Percentiles rank a stretch among this genome's conserved stretches.
These are phyloP conservation scores for Colletotrichum filicis DNA, from an alignment of 2,329 filamentous ascomycete species.

Conservation along the genomic window DNA sequence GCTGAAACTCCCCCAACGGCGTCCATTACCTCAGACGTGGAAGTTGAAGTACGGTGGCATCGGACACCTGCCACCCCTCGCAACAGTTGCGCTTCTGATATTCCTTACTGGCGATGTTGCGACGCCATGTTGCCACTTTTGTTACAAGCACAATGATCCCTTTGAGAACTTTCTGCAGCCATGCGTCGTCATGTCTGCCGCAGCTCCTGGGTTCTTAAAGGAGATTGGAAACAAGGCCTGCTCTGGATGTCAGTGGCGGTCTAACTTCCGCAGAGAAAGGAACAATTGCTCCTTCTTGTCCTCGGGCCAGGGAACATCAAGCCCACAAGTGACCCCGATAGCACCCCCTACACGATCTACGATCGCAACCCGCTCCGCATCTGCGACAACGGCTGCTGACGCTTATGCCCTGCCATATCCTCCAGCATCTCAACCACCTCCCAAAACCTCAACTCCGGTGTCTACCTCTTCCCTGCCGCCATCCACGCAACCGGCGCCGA, in stretches of 20 bases:
- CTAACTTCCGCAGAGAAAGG: conserved; percentile 37
- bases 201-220: conserved; percentile 36
- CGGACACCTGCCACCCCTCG: background rate
- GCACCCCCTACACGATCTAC: background rate
- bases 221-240: conserved; percentile 40
- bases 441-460: background rate
- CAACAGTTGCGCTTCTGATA: conserved; percentile 21
- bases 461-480: background rate
- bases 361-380: background rate
- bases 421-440: background rate
- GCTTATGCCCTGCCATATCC: background rate
- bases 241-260: conserved; percentile 45
- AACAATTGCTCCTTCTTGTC: conserved; percentile 42
- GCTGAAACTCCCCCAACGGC: conserved; percentile 15
- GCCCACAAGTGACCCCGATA: background rate
- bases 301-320: background rate
- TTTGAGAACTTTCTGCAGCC: conserved; percentile 3
- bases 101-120: conserved; percentile 27
- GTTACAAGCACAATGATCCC: background rate
- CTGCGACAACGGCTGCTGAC: background rate
- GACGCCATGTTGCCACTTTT: background rate
- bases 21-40: conserved; percentile 6
- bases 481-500: background rate
- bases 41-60: conserved; percentile 4
- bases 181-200: conserved; percentile 42